Conservation (phyloP, 2,329 filamentous ascomycete genomes). For the Verticillium nonalfalfae region DNA sequence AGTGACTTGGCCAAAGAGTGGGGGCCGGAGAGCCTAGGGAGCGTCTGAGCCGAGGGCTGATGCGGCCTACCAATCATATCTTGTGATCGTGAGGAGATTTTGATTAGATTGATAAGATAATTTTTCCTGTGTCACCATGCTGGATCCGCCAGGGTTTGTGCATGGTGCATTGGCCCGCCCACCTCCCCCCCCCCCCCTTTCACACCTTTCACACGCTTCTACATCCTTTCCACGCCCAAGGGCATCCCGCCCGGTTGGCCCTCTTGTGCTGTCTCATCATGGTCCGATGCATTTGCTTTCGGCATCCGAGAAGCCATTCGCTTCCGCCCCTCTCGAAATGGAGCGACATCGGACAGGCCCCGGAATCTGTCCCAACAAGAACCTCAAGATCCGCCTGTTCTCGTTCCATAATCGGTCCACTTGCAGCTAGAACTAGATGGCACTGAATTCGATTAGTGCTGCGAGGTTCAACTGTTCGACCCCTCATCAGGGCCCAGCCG, state of each 20-base stretch:
- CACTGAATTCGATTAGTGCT: neutral
- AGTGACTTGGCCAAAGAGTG: neutral
- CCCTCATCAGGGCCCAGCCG: neutral
- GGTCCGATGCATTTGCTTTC: neutral
- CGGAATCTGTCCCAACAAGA: neutral
- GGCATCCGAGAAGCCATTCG: neutral
- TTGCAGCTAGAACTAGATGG: neutral
- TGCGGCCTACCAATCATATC: neutral
- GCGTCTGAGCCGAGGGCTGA: slow-evolving; percentile 4
- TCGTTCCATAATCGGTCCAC: neutral
- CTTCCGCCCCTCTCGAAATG: neutral
- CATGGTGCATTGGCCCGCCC: neutral
- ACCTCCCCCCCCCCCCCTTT: neutral
- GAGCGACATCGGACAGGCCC: neutral
- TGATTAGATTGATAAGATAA: slow-evolving; percentile 43
- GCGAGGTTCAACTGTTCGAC: neutral
- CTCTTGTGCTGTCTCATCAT: neutral
- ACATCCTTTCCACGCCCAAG: neutral
- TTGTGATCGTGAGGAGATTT: slow-evolving; percentile 6
- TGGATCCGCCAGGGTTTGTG: neutral
- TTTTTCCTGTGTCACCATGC: slow-evolving; percentile 1
- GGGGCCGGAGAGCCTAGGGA: slow-evolving; percentile 1
- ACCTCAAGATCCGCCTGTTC: neutral
- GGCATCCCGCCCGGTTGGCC: neutral
- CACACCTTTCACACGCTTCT: neutral